phyloP scores from a whole-genome alignment of 2,329 filamentous ascomycete genomes.

The Aureobasidium sp. region DNA sequence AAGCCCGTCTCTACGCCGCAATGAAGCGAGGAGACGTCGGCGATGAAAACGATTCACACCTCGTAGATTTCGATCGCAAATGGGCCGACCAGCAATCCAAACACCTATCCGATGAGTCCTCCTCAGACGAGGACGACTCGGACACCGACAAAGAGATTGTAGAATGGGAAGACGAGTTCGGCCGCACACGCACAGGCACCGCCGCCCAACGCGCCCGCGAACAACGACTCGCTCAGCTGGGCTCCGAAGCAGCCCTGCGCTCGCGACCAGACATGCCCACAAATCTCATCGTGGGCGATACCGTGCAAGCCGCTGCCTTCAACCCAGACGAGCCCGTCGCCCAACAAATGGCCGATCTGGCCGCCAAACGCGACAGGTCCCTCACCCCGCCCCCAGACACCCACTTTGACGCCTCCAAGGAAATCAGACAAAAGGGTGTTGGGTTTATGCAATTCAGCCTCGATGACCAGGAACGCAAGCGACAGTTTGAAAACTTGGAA shows the following conservation, averaged over 20 bases:
- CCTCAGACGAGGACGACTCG: constrained; percentile 29
- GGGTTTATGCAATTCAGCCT: constrained; percentile 86
- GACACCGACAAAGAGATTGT: constrained; percentile 53
- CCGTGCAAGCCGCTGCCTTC: constrained; percentile 77
- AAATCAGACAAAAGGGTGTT: constrained; percentile 79
- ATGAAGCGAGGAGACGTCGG: constrained; percentile 79
- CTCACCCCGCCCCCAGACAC: constrained; percentile 68
- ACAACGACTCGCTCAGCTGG: constrained; percentile 48
- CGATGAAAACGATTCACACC: constrained; percentile 51
- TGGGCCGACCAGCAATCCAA: constrained; percentile 48
- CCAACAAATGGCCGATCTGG: constrained; percentile 68
- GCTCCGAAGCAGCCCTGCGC: constrained; percentile 49
- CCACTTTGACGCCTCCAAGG: constrained; percentile 78
- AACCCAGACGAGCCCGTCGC: constrained; percentile 56
- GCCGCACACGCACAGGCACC: constrained; percentile 67
- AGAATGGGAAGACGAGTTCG: constrained; percentile 88
- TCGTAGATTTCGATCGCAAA: constrained; percentile 93
- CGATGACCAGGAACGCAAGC: constrained; percentile 56
- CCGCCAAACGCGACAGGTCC: constrained; percentile 66
- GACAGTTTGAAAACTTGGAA: constrained; percentile 69
- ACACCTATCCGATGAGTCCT: constrained; percentile 31
- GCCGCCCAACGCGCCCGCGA: constrained; percentile 57
- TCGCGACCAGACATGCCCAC: constrained; percentile 52
- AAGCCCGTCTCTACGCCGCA: constrained; percentile 76
- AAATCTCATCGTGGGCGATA: constrained; percentile 74